Conservation (phyloP, 208 protist genomes). For the Novymonas esmeraldas region DNA sequence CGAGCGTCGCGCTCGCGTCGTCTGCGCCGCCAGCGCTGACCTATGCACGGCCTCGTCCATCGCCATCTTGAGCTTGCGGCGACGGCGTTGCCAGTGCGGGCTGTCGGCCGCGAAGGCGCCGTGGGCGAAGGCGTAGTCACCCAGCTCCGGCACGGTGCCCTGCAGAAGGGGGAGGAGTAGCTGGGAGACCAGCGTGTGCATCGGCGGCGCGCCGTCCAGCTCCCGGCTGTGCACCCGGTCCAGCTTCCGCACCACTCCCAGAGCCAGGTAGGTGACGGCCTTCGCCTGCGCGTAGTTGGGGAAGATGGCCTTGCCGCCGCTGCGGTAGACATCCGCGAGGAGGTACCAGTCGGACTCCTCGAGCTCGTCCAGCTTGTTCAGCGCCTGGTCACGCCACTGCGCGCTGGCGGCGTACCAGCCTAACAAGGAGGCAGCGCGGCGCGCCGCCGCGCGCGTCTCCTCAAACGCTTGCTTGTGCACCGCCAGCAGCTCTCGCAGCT, state of each 20-base stretch:
- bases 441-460: conserved; percentile 37
- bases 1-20: neutral
- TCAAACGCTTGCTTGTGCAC: conserved; percentile 34
- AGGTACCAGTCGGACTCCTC: conserved; percentile 80
- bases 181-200: conserved; percentile 14
- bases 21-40: neutral
- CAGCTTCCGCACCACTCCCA: conserved; percentile 60
- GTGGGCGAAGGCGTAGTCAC: conserved; percentile 16
- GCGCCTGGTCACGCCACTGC: conserved; percentile 84
- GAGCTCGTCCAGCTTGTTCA: conserved; percentile 54
- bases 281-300: conserved; percentile 66
- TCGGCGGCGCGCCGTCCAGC: conserved; percentile 24
- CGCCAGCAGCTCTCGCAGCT: conserved; percentile 29
- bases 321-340: conserved; percentile 52
- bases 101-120: conserved; percentile 18
- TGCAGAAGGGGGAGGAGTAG: conserved; percentile 30
- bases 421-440: conserved; percentile 58
- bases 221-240: conserved; percentile 40
- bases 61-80: conserved; percentile 17
- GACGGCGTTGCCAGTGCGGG: conserved; percentile 26
- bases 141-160: conserved; percentile 31
- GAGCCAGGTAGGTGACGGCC: conserved; percentile 36
- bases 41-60: conserved; percentile 16
- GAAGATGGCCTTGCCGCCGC: conserved; percentile 48
- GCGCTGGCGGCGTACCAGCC: conserved; percentile 84